phyloP scores from a whole-genome alignment of 495 filamentous ascomycete genomes.

The Clohesyomyces aquaticus region DNA sequence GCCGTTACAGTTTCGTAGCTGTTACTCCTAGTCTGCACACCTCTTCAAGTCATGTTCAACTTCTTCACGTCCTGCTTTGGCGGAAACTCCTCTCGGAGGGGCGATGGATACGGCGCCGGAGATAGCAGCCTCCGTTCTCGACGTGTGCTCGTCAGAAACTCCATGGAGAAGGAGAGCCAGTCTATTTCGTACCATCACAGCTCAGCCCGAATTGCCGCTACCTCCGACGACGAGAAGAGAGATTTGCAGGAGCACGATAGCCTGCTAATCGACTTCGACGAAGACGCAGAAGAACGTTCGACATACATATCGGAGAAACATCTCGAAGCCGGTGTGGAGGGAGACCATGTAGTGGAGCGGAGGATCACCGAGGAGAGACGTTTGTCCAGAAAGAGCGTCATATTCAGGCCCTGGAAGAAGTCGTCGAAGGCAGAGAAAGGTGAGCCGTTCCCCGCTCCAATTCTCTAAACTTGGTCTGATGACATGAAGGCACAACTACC shows the following conservation, averaged over 20 bases:
- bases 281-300: constrained; percentile 6
- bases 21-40: background rate
- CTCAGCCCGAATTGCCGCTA: background rate
- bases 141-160: constrained; percentile 3
- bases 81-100: background rate
- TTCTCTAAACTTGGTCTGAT: background rate
- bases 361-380: background rate
- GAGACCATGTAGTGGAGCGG: background rate
- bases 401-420: background rate
- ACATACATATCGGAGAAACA: constrained; percentile 3
- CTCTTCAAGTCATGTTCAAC: background rate
- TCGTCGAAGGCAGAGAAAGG: background rate
- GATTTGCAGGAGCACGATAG: background rate
- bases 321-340: background rate
- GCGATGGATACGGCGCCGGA: background rate
- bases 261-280: background rate
- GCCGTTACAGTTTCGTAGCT: too few relatives aligned
- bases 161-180: constrained; percentile 1
- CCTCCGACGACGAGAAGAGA: background rate
- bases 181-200: background rate
- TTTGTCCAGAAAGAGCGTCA: background rate
- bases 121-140: background rate
- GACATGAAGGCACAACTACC: background rate
- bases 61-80: background rate
- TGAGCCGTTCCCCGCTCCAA: background rate